phyloP scores from a whole-genome alignment of 139 green algal genomes.

The Picochlorum sp. region DNA sequence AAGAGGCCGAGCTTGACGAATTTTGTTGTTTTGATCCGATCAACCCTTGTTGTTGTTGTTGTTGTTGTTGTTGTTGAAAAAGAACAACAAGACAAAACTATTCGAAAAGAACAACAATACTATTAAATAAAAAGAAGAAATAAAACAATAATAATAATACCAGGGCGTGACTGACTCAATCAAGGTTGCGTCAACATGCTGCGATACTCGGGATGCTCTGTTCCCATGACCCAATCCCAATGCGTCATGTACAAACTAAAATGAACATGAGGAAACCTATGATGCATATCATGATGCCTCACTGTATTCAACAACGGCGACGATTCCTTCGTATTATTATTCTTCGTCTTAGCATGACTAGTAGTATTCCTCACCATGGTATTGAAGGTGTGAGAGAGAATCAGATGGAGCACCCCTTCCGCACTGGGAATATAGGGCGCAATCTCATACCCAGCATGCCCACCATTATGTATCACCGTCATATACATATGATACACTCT shows the following conservation, averaged over 20 bases:
- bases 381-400: neutral
- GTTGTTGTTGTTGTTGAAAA: too few relatives aligned
- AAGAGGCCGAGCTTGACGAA: too few relatives aligned
- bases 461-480: conserved; percentile 78
- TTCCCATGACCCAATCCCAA: conserved; percentile 68
- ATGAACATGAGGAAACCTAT: conserved; percentile 62
- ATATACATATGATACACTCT: conserved; percentile 76
- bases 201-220: conserved; percentile 43
- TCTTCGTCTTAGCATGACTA: too few relatives aligned
- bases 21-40: too few relatives aligned
- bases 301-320: conserved; percentile 63
- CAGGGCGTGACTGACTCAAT: neutral
- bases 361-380: too few relatives aligned
- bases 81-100: too few relatives aligned
- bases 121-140: too few relatives aligned
- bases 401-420: conserved; percentile 20
- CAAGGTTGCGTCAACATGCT: neutral
- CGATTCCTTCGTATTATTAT: neutral
- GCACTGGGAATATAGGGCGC: conserved; percentile 72
- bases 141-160: too few relatives aligned
- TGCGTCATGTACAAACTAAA: conserved; percentile 90
- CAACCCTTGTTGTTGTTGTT: too few relatives aligned
- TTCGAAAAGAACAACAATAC: too few relatives aligned
- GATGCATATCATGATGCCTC: conserved; percentile 79
- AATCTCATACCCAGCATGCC: conserved; percentile 80